These are phyloP conservation scores for Acer negundo DNA, from an alignment of 345 rosid species.

Conservation along the genomic window DNA sequence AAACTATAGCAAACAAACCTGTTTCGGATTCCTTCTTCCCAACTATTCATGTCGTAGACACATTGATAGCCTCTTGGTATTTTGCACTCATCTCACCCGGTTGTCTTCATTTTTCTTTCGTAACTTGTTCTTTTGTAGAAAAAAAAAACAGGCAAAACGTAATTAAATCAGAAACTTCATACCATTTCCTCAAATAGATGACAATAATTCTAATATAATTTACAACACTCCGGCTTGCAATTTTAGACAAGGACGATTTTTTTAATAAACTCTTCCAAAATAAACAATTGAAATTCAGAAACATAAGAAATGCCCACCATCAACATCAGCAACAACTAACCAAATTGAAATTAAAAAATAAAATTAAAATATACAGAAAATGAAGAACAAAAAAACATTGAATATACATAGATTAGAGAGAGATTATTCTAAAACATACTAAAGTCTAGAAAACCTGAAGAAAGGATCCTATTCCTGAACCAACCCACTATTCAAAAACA, in stretches of 20 bases:
- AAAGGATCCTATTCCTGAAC: not conserved
- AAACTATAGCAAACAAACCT: conserved; percentile 48
- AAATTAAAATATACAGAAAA: too few species aligned
- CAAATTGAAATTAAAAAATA: too few species aligned
- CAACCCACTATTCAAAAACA: not conserved
- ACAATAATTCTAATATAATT: not conserved
- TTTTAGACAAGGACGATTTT: not conserved
- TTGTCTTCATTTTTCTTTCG: too few species aligned
- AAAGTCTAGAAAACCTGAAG: too few species aligned
- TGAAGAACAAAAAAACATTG: too few species aligned
- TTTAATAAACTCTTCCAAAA: not conserved
- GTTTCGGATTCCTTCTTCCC: conserved; percentile 92
- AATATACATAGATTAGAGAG: not conserved
- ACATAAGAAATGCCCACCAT: too few species aligned
- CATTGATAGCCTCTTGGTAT: conserved; percentile 98
- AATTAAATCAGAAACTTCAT: not conserved
- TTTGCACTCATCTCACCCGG: conserved; percentile 29
- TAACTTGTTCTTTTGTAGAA: not conserved
- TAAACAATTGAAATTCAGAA: not conserved
- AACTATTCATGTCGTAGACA: conserved; percentile 85
- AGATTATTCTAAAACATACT: not conserved
- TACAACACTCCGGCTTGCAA: not conserved
- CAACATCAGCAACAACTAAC: too few species aligned
- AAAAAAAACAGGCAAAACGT: too few species aligned
- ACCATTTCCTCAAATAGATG: not conserved